Base-by-base conservation (phyloP, 2,329 filamentous ascomycete species). In the Pseudocercospora crystallina region DNA sequence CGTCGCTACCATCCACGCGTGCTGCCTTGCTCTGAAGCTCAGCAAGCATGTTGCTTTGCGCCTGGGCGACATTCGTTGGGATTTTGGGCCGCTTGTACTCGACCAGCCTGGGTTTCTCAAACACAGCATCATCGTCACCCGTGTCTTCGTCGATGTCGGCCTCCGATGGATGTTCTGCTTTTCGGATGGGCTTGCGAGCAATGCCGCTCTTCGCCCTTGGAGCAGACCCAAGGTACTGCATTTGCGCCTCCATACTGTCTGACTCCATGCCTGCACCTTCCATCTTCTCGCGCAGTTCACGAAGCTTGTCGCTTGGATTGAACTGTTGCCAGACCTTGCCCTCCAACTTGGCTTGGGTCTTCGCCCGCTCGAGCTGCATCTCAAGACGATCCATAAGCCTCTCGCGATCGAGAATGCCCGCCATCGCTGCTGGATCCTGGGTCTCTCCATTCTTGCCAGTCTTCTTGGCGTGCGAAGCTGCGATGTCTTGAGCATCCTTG, bases 261-360 rank as follows among this genome's bases (percentile, higher is more conserved):
- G 63, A 44, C 43, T 73, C 73, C 56, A 73, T 65, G 49, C 65
- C 51, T 41, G 63, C 74, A 17, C 81, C 83, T 57, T 97, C 94
- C 94, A 99, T 99, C 72, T 91, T 86, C 72, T 97, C 92, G 51
- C 94, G 86, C 43, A 97, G 78, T 59, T 95, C 92, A 59, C 94
- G 86, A 51, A 99, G 78, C 63, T 91, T 86, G 73, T 99, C 94
- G 38, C 90, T 96, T 10, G 94, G 92, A 32, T 89, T 89, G 58
- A 87, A 80, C 45, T 81, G 76, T 56, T 95, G 88, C 87, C 92
- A 96, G 8, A 90, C 85, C 69, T 89, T 89, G 60, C 94, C 94
- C 71, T 97, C 94, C 30, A 99, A 82, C 72, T 96, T 96, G 73
- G 90, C 96, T 68, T 97, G 91, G 1, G 94, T 97, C 80, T 97